phyloP scores from a whole-genome alignment of 805 yeast species.

The Vanderwaltozyma verrucispora region DNA sequence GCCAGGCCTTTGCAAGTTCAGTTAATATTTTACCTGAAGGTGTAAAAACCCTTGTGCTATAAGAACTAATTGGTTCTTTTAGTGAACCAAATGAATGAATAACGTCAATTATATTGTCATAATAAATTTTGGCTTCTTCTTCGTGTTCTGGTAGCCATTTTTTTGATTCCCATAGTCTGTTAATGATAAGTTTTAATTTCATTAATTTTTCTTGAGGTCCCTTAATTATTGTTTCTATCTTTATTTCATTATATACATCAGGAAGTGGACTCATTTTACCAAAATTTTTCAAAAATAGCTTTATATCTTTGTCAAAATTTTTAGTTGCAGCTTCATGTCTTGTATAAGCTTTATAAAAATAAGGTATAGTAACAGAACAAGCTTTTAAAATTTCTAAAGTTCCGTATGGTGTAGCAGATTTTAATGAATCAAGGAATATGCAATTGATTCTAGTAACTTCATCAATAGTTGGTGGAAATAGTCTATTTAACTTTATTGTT shows the following conservation, averaged over 20 bases:
- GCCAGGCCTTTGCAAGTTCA: slow-evolving; percentile 82
- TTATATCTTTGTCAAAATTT: slow-evolving; percentile 41
- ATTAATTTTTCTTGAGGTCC: slow-evolving; percentile 60
- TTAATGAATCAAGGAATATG: slow-evolving; percentile 65
- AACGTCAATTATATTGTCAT: slow-evolving; percentile 46
- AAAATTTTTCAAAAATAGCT: slow-evolving; percentile 33
- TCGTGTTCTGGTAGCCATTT: slow-evolving; percentile 18
- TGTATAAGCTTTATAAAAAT: slow-evolving; percentile 85
- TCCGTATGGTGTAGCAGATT: slow-evolving; percentile 57
- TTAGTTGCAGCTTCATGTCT: slow-evolving; percentile 89
- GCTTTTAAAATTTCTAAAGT: slow-evolving; percentile 69
- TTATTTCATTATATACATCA: slow-evolving; percentile 37
- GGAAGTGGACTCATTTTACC: slow-evolving; percentile 16
- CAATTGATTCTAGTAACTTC: slow-evolving; percentile 87
- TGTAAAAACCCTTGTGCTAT: slow-evolving; percentile 64
- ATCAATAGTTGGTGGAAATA: slow-evolving; percentile 93
- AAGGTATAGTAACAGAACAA: slow-evolving; percentile 74
- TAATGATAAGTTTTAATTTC: slow-evolving; percentile 56
- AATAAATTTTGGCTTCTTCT: slow-evolving; percentile 31
- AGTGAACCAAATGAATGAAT: slow-evolving; percentile 74
- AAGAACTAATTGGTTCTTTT: slow-evolving; percentile 33
- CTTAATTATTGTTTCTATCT: slow-evolving; percentile 50
- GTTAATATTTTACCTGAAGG: slow-evolving; percentile 85
- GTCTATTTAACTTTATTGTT: slow-evolving; percentile 56
- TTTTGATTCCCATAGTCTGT: slow-evolving; percentile 44